These are phyloP conservation scores for Antitrichia curtipendula DNA, from an alignment of 225 moss, liverwort and hornwort species.

Conservation along the genomic window DNA sequence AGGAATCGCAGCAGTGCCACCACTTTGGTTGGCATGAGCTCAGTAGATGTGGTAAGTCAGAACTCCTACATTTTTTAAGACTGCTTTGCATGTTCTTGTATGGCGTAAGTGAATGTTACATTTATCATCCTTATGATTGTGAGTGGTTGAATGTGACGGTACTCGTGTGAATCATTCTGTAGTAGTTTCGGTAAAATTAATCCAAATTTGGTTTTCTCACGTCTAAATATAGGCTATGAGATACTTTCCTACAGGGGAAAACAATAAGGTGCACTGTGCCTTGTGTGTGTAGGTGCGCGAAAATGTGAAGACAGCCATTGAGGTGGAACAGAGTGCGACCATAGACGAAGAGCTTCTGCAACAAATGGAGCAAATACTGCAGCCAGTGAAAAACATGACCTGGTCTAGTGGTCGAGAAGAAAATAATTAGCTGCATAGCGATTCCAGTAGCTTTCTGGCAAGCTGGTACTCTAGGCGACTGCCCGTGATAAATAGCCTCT, in stretches of 20 bases:
- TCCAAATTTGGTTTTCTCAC: background rate
- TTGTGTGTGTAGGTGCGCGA: slow-evolving; percentile 41
- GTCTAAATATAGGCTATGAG: background rate
- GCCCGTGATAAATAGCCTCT: background rate
- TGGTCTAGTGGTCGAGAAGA: slow-evolving; percentile 78
- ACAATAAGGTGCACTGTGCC: background rate
- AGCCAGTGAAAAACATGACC: slow-evolving; percentile 67
- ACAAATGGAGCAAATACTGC: slow-evolving; percentile 56
- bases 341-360: slow-evolving; percentile 44
- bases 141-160: background rate
- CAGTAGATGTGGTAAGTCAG: slow-evolving; percentile 44
- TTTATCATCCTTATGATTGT: background rate
- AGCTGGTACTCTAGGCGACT: background rate
- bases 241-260: background rate
- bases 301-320: slow-evolving; percentile 61
- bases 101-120: background rate
- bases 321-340: slow-evolving; percentile 25
- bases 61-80: background rate
- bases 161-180: background rate
- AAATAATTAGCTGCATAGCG: slow-evolving; percentile 29
- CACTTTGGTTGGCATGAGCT: slow-evolving; percentile 82
- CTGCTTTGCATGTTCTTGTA: background rate
- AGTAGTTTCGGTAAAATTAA: background rate
- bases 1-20: slow-evolving; percentile 46
- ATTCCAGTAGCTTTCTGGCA: background rate